Base-by-base conservation (phyloP, 2,329 filamentous ascomycete genomes). In the Penicillium concentricum region DNA sequence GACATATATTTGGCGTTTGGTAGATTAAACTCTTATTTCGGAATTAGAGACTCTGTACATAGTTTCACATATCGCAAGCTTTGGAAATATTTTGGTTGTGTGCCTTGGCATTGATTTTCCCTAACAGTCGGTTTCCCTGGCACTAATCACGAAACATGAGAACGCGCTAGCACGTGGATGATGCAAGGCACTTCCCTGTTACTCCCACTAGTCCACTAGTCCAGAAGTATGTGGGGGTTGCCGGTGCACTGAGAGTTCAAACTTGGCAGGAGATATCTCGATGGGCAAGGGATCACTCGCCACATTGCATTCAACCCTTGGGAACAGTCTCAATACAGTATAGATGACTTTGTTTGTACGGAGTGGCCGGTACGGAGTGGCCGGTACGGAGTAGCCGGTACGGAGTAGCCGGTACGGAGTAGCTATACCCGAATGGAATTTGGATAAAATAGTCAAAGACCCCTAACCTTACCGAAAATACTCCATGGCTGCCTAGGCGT, bases 111-210 rank as follows among this genome's bases (percentile, higher is more conserved):
- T 35, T 41, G 18, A n/a, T 41, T 30, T 28, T 4, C 28, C 37
- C 2, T 16, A 12, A 35, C 44, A 20, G 6, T 42, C 8, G 28
- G 39, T 49, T 54, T 41, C 51, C 44, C 35, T 15, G 50, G 30
- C 28, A 51, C 12, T 34, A 15, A 32, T 26, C 26, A 12, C 32
- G 26, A 57, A 57, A 57, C 43, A n/a, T 24, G 37, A 48, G 22
- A 57, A 57, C 54, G 43, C 54, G 38, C 35, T 43, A 43, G 30
- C 54, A 57, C 50, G 50, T 48, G 54, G 47, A 26, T 24, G 22
- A 48, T 38, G 43, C 43, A 57, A 54, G 50, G 43, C 9, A 43
- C 38, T 8, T 3, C 38, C 37, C 38, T 51, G 15, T 8, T 41
- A 35, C 7, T 28, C 41, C 39, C 50, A 37, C 39, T 46, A 42